Conservation (phyloP, 495 filamentous ascomycete species). For the Xylaria cubensis region DNA sequence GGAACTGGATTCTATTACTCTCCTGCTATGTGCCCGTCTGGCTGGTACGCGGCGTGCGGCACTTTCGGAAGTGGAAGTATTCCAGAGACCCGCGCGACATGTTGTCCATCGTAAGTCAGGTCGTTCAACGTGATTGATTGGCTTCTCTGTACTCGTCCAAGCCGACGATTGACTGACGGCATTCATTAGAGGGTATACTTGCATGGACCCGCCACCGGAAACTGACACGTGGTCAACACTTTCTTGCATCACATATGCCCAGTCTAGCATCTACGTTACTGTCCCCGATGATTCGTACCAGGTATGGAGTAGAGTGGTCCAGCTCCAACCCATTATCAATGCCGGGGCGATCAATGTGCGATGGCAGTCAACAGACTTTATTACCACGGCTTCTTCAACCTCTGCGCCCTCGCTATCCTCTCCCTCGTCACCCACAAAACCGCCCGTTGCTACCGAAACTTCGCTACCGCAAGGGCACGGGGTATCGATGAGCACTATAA, state of each 20-base stretch:
- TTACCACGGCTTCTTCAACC: background rate
- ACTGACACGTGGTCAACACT: constrained; percentile 11
- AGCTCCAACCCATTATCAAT: constrained; percentile 16
- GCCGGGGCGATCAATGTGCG: constrained; percentile 13
- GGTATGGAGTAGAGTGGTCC: constrained; percentile 5
- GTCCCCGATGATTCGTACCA: constrained; percentile 5
- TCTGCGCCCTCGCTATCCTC: background rate
- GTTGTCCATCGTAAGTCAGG: constrained; percentile 11
- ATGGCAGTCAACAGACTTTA: constrained; percentile 10
- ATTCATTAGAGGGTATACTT: constrained; percentile 12
- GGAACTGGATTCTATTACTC: constrained; percentile 11
- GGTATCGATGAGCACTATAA: background rate
- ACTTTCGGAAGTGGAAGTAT: background rate
- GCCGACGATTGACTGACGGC: background rate
- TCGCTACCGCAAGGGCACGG: background rate
- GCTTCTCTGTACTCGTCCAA: background rate
- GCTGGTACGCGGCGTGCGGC: constrained; percentile 4
- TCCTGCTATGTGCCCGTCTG: constrained; percentile 12
- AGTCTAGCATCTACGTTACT: constrained; percentile 14
- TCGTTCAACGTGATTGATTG: background rate
- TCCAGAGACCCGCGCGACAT: constrained; percentile 11
- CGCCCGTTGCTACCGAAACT: background rate
- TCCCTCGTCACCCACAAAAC: background rate
- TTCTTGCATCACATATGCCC: constrained; percentile 7
- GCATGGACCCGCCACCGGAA: background rate